Evolutionary conservation across 2,329 filamentous ascomycete genomes (phyloP), one percentile per base, ranked within the genome.

Genomic region (Trichoderma semiorbis): DNA sequence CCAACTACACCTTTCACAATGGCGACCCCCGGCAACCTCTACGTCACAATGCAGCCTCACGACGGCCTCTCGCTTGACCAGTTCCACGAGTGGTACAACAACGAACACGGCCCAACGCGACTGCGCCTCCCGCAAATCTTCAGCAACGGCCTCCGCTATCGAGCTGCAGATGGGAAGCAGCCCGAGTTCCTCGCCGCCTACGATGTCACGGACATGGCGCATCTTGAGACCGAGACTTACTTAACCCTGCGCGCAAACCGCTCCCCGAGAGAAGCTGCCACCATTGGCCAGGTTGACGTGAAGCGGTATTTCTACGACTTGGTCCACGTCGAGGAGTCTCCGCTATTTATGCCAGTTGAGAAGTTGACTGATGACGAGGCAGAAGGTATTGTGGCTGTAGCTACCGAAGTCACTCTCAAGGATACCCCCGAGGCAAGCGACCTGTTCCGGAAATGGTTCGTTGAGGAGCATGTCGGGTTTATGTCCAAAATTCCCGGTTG

Each of bases 21-120:
- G 80, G 75, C 81, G 16, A 84, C 81, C 69, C 88, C 88, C 11
- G 93, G 93, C 72, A 89, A 94, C 77, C 90, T 97, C 78, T 94
- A 91, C 80, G 94, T 97, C 76, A 94, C 93, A 18, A 97, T 97
- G 91, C 90, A 95, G 82, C 93, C 93, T 76, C 86, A 88, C 80
- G 85, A 88, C 71, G 87, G 86, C 75, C 86, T 94, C 76, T 85
- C 90, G 70, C 81, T 87, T 62, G 85, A 88, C 74, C 89, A 93
- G 77, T 97, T 97, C 82, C 92, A 97, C 81, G 93, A 97, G 80
- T 95, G 93, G 93, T 97, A 97, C 85, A 95, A 97, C 84, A 96
- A 94, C 81, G 94, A 97, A 83, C 94, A 97, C 83, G 94, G 94
- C 69, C 94, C 94, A 21, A 89, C 90, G 18, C 91, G 94, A 62